A percentile compares a stretch with the other conserved stretches of the same genome.
Conservation (phyloP, 2,329 filamentous ascomycete species). For the Neonectria coccinea region DNA sequence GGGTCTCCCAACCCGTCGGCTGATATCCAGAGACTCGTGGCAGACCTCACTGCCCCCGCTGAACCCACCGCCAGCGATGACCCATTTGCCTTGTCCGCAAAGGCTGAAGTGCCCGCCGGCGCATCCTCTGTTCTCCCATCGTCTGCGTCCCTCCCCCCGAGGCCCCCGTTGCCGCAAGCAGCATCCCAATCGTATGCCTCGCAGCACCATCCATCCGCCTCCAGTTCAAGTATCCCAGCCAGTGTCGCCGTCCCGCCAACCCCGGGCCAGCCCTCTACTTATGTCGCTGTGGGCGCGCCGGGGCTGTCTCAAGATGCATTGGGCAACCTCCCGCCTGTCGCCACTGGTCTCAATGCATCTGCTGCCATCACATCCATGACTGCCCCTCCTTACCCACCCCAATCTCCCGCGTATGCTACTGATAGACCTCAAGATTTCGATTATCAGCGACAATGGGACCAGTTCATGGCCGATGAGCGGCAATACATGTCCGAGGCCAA, state of each 20-base stretch:
- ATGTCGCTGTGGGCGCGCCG: conserved; percentile 49
- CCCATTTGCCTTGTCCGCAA: conserved; percentile 42
- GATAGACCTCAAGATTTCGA: conserved; percentile 55
- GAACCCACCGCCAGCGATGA: conserved; percentile 48
- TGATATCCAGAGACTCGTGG: conserved; percentile 57
- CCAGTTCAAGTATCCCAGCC: conserved; percentile 48
- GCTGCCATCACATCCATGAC: conserved; percentile 47
- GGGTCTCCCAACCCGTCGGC: conserved; percentile 49
- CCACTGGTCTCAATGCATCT: conserved; percentile 46
- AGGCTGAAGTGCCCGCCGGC: conserved; percentile 43
- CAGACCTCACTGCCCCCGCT: conserved; percentile 54
- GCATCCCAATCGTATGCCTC: conserved; percentile 53
- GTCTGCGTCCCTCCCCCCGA: conserved; percentile 60
- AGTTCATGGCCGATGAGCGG: conserved; percentile 78
- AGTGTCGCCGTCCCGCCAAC: conserved; percentile 47
- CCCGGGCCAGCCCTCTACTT: conserved; percentile 50
- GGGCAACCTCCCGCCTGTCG: conserved; percentile 47
- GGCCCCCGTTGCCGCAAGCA: conserved; percentile 57
- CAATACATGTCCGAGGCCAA: conserved; percentile 81
- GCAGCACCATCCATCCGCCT: conserved; percentile 51
- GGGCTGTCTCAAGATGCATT: conserved; percentile 49
- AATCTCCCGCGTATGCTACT: conserved; percentile 44
- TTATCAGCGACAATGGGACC: conserved; percentile 76
- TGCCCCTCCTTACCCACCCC: conserved; percentile 48
- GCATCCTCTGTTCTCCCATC: conserved; percentile 51